Base-by-base conservation (phyloP, 2,329 filamentous ascomycete species). In the Pezizomycotina sp. region DNA sequence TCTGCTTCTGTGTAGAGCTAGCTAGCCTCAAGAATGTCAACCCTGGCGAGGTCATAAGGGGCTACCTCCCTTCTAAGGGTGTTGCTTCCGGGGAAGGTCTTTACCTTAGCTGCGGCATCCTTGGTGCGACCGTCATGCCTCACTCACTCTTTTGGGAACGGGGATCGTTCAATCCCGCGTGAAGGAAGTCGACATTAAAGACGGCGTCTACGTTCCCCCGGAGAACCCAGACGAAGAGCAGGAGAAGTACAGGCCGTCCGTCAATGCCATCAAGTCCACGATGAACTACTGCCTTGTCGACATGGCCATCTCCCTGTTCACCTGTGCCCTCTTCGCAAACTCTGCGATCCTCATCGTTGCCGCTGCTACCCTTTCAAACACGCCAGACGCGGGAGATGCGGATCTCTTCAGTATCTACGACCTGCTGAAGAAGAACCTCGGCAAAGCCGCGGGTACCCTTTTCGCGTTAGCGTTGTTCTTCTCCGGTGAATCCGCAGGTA, bases 291-390 rank as follows among this genome's bases (percentile, higher is more conserved):
- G 76, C 3, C 72, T 79, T 38, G 59, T 67, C 13, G 80, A 89
- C 53, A 60, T 84, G 6, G 62, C 69, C 5, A 53, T 82, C 9
- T 77, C 75, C 0, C 71, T 89, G 22, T 81, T 83, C 54, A 81
- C 77, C 0, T 84, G 86, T 54, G 80, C 80, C 0, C 65, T 89
- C 3, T 89, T 89, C 51, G 77, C 86, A 51, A 89, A 89, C 60
- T 78, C 71, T 35, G 68, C 79, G 22, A 86, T 89, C 50, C 65
- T 89, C 9, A 82, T 89, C 48, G 74, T 83, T 8, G 75, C 83
- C 0, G 83, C 82, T 15, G 72, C 79, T 1, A 75, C 77, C 0
- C 66, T 92, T 0, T 83, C 76, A 53, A 57, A 66, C 3, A 68
- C 68, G 25, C 53, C 64, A 0, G 64, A 68, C 2, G 77, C 77